phyloP scores from a whole-genome alignment of 768 basidiomycete genomes.

The Kwoniella botswanensis region DNA sequence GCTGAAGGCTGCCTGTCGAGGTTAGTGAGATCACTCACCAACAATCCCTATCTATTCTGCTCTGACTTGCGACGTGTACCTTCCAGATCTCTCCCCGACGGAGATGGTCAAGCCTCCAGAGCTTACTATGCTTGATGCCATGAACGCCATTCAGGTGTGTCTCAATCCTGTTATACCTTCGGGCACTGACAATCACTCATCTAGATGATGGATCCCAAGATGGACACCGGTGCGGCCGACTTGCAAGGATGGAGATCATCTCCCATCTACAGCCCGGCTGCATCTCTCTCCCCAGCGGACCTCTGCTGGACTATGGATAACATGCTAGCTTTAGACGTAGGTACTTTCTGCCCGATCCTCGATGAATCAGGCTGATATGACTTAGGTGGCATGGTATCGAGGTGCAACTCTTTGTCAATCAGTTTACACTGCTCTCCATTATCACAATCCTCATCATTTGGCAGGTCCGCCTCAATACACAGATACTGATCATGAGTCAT shows the following conservation, averaged over 20 bases:
- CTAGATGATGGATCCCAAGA: slow-evolving; percentile 85
- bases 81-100: slow-evolving; percentile 68
- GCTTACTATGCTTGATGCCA: slow-evolving; percentile 82
- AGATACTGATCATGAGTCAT: slow-evolving; percentile 62
- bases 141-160: slow-evolving; percentile 86
- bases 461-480: slow-evolving; percentile 6
- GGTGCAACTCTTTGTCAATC: slow-evolving; percentile 86
- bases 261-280: slow-evolving; percentile 66
- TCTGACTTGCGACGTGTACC: not conserved
- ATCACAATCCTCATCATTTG: slow-evolving; percentile 67
- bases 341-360: slow-evolving; percentile 4
- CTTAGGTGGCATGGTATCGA: slow-evolving; percentile 83
- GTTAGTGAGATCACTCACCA: slow-evolving; percentile 8
- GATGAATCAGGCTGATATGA: no score
- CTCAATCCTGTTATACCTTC: not conserved
- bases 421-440: slow-evolving; percentile 76
- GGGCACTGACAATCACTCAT: no score
- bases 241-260: not conserved
- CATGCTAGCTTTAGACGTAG: slow-evolving; percentile 74
- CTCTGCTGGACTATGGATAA: slow-evolving; percentile 87
- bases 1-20: slow-evolving; percentile 10
- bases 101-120: slow-evolving; percentile 70
- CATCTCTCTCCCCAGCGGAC: slow-evolving; percentile 73
- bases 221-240: slow-evolving; percentile 74
- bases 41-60: no score